phyloP scores from a whole-genome alignment of 345 rosid genomes.

The Lumnitzera littorea region DNA sequence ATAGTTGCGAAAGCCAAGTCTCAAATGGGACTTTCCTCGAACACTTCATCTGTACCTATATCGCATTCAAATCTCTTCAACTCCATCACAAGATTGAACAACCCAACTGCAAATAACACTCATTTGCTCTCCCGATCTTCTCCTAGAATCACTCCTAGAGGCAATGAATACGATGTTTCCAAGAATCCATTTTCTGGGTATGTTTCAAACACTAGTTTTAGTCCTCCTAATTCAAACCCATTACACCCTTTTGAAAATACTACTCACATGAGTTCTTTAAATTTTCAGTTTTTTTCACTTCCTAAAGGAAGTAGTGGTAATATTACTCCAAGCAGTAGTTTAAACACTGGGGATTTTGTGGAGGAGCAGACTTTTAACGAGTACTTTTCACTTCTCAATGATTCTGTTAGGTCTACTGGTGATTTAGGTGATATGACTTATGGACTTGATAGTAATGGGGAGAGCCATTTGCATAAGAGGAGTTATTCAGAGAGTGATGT shows the following conservation, averaged over 20 bases:
- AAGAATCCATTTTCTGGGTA: slow-evolving; percentile 30
- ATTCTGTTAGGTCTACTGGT: slow-evolving; percentile 36
- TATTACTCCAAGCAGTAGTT: not conserved
- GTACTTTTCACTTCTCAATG: slow-evolving; percentile 70
- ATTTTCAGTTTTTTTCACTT: not conserved
- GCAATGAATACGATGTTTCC: slow-evolving; percentile 6
- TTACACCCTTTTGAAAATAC: slow-evolving; percentile 49
- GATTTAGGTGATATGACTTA: slow-evolving; percentile 30
- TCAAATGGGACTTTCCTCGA: slow-evolving; percentile 54
- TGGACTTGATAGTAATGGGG: slow-evolving; percentile 42
- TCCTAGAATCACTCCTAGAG: slow-evolving; percentile 11
- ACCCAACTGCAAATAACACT: slow-evolving; percentile 13
- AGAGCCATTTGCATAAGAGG: slow-evolving; percentile 60
- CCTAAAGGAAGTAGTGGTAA: slow-evolving; percentile 15
- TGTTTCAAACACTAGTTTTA: slow-evolving; percentile 24
- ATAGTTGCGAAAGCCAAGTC: slow-evolving; percentile 59
- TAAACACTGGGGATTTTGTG: slow-evolving; percentile 34
- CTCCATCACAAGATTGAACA: slow-evolving; percentile 6
- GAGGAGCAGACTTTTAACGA: slow-evolving; percentile 58
- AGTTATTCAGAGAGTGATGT: slow-evolving; percentile 81
- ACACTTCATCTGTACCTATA: slow-evolving; percentile 41
- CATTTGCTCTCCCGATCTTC: slow-evolving; percentile 15
- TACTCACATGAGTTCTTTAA: slow-evolving; percentile 42
- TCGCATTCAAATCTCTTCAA: slow-evolving; percentile 26
- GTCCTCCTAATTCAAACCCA: slow-evolving; percentile 48